Percentiles rank a stretch among this genome's conserved stretches.
phyloP scores from a whole-genome alignment of 1,139 yeast species.

The Nadsonia starkeyi-henricii region DNA sequence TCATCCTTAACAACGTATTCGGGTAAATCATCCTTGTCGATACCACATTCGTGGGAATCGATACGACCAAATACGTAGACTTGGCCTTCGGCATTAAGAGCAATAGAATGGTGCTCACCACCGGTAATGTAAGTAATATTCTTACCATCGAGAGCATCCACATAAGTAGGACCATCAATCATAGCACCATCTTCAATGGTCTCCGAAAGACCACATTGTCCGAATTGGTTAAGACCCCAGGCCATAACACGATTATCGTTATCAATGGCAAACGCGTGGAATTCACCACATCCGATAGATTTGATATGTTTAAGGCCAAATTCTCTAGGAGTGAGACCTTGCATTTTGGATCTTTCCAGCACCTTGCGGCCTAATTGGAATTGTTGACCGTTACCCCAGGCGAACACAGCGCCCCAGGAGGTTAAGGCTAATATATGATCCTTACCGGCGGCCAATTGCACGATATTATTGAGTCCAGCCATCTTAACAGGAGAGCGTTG shows the following conservation, averaged over 20 bases:
- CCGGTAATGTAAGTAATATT: slow-evolving; percentile 57
- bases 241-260: slow-evolving; percentile 54
- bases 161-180: slow-evolving; percentile 55
- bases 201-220: slow-evolving; percentile 82
- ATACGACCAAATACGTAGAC: slow-evolving; percentile 80
- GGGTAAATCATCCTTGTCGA: slow-evolving; percentile 47
- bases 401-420: slow-evolving; percentile 69
- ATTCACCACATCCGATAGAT: slow-evolving; percentile 84
- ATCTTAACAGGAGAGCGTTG: slow-evolving; percentile 61
- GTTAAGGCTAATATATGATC: slow-evolving; percentile 83
- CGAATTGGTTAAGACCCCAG: slow-evolving; percentile 95
- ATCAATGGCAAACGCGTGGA: slow-evolving; percentile 87
- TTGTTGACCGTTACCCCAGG: slow-evolving; percentile 97
- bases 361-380: slow-evolving; percentile 66
- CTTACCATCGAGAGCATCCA: slow-evolving; percentile 43
- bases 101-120: slow-evolving; percentile 89
- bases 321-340: slow-evolving; percentile 4
- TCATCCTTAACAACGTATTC: slow-evolving; percentile 29
- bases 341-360: slow-evolving; percentile 5
- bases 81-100: slow-evolving; percentile 56
- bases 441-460: slow-evolving; percentile 84
- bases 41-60: slow-evolving; percentile 88
- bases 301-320: slow-evolving; percentile 48
- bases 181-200: slow-evolving; percentile 48
- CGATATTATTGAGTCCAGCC: slow-evolving; percentile 49